Evolutionary conservation across 2,329 filamentous ascomycete genomes (phyloP), one percentile per base, ranked within the genome.

Genomic region (Metarhizium robertsii): DNA sequence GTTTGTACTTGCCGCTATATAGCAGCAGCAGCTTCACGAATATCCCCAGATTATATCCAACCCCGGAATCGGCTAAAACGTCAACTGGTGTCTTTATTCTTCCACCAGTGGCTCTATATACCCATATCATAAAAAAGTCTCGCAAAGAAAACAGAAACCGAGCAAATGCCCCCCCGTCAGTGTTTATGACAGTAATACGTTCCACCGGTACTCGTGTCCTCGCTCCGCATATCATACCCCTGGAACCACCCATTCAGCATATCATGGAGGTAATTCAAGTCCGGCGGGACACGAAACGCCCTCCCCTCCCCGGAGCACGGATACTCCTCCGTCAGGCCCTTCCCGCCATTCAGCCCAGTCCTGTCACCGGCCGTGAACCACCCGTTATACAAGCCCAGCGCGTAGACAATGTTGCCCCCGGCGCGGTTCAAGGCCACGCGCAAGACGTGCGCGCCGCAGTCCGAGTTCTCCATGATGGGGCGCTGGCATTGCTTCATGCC

Each of bases 311-410:
- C 13, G 5, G 57, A 59, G 54, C 61, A 61, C 6, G 59, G 59
- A 43, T 62, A 61, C 38, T 50, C 52, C 16, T 54, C 54, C 29
- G 65, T 69, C 16, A 71, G 55, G 6, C 66, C 68, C 53, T 60
- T 62, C 36, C 64, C 63, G 14, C 61, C 62, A 55, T 70, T 70
- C 10, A 59, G 20, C 32, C 32, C 32, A 42, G 65, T 55, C n/a
- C 60, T 61, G 51, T 59, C 62, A 14, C 57, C 58, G 2, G 64
- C 65, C 29, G 63, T 67, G 58, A 71, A 70, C 68, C 67, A 71
- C 47, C 68, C 68, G 52, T 71, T 70, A 56, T 70, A 71, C n/a
- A 58, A 57, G 16, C 67, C 68, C 38, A 71, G 63, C 6, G 68
- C 69, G 32, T 59, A 54, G 20, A 71, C 60, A 3, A 66, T 67